phyloP scores from a whole-genome alignment of 352 stramenopile species.

The Pythium aristosporum region DNA sequence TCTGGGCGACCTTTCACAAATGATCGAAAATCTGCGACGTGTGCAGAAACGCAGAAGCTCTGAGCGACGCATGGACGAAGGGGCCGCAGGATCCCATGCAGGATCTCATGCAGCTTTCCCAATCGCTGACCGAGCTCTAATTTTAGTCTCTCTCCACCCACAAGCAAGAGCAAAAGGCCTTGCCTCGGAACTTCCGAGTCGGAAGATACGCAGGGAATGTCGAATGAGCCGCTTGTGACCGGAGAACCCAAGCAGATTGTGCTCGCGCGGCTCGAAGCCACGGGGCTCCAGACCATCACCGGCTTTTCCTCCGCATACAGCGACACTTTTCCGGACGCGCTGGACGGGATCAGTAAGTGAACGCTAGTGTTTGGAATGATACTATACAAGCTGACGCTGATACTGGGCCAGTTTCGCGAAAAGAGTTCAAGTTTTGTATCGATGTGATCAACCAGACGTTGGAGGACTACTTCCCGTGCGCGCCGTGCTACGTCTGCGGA shows the following conservation, averaged over 20 bases:
- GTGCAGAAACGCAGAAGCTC: conserved; percentile 6
- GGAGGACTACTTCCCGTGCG: conserved; percentile 71
- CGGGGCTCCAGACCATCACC: conserved; percentile 47
- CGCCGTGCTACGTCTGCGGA: conserved; percentile 65
- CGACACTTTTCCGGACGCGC: conserved; percentile 49
- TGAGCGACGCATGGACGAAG: too few relatives aligned
- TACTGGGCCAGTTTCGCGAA: conserved; percentile 44
- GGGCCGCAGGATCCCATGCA: background rate
- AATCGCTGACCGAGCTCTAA: conserved; percentile 9
- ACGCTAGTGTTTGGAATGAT: too few relatives aligned
- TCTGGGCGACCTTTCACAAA: conserved; percentile 18
- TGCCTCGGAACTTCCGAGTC: background rate
- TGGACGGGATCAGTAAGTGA: conserved; percentile 63
- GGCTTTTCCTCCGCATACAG: conserved; percentile 58
- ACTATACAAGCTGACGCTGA: background rate
- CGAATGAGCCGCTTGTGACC: conserved; percentile 57
- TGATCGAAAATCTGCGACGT: conserved; percentile 17
- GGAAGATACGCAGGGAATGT: conserved; percentile 35
- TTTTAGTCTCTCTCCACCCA: background rate
- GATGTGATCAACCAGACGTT: conserved; percentile 74
- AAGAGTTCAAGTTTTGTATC: conserved; percentile 78
- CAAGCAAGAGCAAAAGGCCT: too few relatives aligned
- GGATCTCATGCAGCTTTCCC: background rate
- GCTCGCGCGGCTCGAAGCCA: conserved; percentile 49
- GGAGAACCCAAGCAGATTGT: conserved; percentile 49